Percentiles rank a stretch among this genome's conserved stretches.
These are phyloP conservation scores for Polygonum maritimum DNA, from an alignment of 148 eudicot genomes.

Conservation along the genomic window DNA sequence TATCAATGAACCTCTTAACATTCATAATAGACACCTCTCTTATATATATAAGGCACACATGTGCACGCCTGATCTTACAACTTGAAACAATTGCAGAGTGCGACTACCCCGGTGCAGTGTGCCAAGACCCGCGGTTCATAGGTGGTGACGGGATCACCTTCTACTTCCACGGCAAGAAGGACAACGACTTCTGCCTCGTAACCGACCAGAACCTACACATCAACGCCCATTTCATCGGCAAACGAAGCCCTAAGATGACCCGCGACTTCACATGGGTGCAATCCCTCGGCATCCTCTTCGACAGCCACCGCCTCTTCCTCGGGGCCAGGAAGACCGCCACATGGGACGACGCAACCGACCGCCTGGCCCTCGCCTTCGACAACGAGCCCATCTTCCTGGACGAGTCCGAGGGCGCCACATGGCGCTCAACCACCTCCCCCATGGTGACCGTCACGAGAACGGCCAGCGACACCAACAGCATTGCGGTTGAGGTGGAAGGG, in stretches of 20 bases:
- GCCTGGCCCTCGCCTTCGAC: slow-evolving; percentile 27
- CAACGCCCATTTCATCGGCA: slow-evolving; percentile 45
- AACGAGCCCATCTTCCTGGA: slow-evolving; percentile 22
- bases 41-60: background rate
- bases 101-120: slow-evolving; percentile 44
- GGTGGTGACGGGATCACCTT: slow-evolving; percentile 46
- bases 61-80: background rate
- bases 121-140: slow-evolving; percentile 49
- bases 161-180: slow-evolving; percentile 48
- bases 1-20: too few species aligned
- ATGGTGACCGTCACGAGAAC: slow-evolving; percentile 26
- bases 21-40: too few species aligned
- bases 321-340: slow-evolving; percentile 31
- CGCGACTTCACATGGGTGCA: slow-evolving; percentile 56
- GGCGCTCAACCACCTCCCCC: slow-evolving; percentile 19
- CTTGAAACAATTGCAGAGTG: slow-evolving; percentile 20
- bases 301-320: slow-evolving; percentile 28
- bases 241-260: slow-evolving; percentile 18
- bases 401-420: slow-evolving; percentile 15
- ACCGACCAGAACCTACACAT: slow-evolving; percentile 46
- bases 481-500: slow-evolving; percentile 25
- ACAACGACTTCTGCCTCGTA: slow-evolving; percentile 36
- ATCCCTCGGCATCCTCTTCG: slow-evolving; percentile 40
- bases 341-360: slow-evolving; percentile 35
- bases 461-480: slow-evolving; percentile 17